Base-by-base conservation (phyloP, 2,329 filamentous ascomycete genomes). In the Orbilia blumenaviensis region DNA sequence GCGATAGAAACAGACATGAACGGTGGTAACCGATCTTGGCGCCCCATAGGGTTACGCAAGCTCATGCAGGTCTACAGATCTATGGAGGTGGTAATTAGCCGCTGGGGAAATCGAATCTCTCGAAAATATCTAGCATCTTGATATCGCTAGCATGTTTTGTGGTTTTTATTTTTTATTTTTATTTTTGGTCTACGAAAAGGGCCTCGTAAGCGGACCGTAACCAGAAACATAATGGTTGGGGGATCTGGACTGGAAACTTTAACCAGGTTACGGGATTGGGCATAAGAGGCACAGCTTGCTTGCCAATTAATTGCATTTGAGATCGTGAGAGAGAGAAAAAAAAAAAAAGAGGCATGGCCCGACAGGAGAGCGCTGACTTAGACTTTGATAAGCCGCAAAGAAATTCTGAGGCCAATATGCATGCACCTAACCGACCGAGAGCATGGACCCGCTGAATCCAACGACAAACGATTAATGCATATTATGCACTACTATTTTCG, bases 31-130 rank as follows among this genome's bases (percentile, higher is more conserved):
- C 63, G 71, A 68, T 68, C 71, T 68, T 75, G 71, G 71, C 63
- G 63, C 54, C 63, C 71, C 71, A 75, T 75, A 63, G 71, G 25
- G 71, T 75, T 75, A 75, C 71, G 71, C 71, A 75, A 75, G 71
- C 71, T 75, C 63, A 66, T 67, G 63, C 63, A 75, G 46, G 52
- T 62, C 56, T 68, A 46, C 21, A 75, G 71, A 75, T 75, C 71
- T 18, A 71, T 63, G 54, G 27, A 34, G 66, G 66, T 71, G 66
- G 23, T 46, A 71, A 62, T 63, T 71, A 71, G 56, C 66, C 66
- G 66, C 66, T 63, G 18, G 36, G 66, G 44, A 23, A n/a, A 69
- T 69, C 44, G 60, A 52, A 62, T 71, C 66, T 46, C 36, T 29
- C 10, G 44, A 16, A 54, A 41, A 34, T 36, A 32, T 29, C 18